Percentiles rank a stretch among this genome's conserved stretches.
phyloP scores from a whole-genome alignment of 257 asterid species.

The Nicotiana benthamiana region DNA sequence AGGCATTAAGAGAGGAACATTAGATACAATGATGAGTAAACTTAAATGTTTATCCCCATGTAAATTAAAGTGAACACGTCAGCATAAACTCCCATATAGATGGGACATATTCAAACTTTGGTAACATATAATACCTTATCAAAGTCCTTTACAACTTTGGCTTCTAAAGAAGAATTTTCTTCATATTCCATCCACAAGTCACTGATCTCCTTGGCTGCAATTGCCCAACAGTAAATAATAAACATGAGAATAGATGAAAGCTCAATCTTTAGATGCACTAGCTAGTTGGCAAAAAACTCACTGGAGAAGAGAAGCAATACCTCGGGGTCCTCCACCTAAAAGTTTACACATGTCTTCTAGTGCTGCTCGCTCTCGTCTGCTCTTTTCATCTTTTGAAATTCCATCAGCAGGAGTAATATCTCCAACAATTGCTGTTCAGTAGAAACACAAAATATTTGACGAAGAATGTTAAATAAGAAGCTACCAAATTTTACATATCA shows the following conservation, averaged over 20 bases:
- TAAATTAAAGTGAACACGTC: background rate
- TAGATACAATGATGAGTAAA: background rate
- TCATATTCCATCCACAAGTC: slow-evolving; percentile 96
- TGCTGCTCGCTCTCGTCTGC: slow-evolving; percentile 74
- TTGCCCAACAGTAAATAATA: slow-evolving; percentile 3
- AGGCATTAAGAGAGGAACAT: background rate
- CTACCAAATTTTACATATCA: background rate
- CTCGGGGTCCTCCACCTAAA: slow-evolving; percentile 87
- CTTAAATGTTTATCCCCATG: background rate
- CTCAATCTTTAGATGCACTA: background rate
- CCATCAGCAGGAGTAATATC: slow-evolving; percentile 93
- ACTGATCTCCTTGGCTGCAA: slow-evolving; percentile 78
- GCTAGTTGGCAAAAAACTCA: slow-evolving; percentile 5
- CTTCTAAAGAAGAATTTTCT: slow-evolving; percentile 73
- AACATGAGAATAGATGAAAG: slow-evolving; percentile 13
- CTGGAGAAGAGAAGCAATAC: slow-evolving; percentile 25
- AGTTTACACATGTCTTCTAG: slow-evolving; percentile 76
- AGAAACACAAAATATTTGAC: background rate
- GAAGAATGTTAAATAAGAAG: background rate
- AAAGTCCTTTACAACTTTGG: slow-evolving; percentile 91
- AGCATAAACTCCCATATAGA: background rate
- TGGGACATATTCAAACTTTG: background rate
- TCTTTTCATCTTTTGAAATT: slow-evolving; percentile 81
- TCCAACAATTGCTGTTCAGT: slow-evolving; percentile 74
- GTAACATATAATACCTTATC: slow-evolving; percentile 57